Percentiles rank a stretch among this genome's conserved stretches.
These are phyloP conservation scores for Wickerhamomyces alni DNA, from an alignment of 805 yeast genomes.

Conservation along the genomic window DNA sequence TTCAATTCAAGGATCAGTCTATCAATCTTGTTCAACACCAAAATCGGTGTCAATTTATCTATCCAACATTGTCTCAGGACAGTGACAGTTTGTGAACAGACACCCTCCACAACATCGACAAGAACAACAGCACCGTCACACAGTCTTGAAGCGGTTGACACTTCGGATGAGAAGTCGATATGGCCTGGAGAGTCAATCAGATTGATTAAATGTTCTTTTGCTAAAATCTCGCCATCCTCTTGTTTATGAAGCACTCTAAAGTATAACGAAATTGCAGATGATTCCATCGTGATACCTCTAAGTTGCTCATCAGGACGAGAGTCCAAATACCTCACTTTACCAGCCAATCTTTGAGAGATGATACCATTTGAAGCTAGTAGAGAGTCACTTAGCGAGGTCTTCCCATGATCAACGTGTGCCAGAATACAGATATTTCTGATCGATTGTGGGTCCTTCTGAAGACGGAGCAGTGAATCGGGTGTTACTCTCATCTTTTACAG, in stretches of 20 bases:
- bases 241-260: slow-evolving; percentile 59
- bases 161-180: slow-evolving; percentile 94
- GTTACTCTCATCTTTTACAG: slow-evolving; percentile 42
- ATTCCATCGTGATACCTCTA: slow-evolving; percentile 97
- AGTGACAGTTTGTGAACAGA: slow-evolving; percentile 93
- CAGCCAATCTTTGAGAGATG: slow-evolving; percentile 91
- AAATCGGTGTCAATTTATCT: slow-evolving; percentile 80
- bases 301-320: slow-evolving; percentile 93
- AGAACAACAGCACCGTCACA: slow-evolving; percentile 96
- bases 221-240: slow-evolving; percentile 33
- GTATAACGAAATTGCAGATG: slow-evolving; percentile 90
- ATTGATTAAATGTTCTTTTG: slow-evolving; percentile 79
- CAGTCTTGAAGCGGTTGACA: slow-evolving; percentile 88
- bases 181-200: slow-evolving; percentile 99
- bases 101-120: slow-evolving; percentile 97
- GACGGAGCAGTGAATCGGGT: slow-evolving; percentile 52
- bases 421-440: slow-evolving; percentile 89
- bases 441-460: slow-evolving; percentile 64
- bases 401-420: slow-evolving; percentile 99
- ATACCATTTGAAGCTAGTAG: slow-evolving; percentile 93
- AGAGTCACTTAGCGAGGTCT: slow-evolving; percentile 91
- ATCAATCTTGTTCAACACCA: slow-evolving; percentile 89
- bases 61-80: slow-evolving; percentile 95
- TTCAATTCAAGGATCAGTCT: slow-evolving; percentile 77
- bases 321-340: slow-evolving; percentile 87